Evolutionary conservation across 2,329 filamentous ascomycete species (phyloP).

Genomic region (Aspergillus sp.): DNA sequence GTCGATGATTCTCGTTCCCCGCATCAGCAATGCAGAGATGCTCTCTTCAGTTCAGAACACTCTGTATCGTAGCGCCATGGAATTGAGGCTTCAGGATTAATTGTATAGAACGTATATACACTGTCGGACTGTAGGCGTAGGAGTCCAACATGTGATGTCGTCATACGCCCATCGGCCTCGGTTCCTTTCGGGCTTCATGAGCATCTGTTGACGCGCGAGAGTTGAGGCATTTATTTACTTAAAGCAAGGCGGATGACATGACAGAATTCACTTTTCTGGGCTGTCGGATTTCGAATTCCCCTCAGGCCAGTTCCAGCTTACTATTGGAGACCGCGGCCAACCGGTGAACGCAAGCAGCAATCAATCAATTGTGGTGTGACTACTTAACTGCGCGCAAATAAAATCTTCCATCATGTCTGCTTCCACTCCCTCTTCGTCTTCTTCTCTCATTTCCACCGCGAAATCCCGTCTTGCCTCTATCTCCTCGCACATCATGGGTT

Average conservation of each 20-base stretch:
- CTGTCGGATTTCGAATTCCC: conserved; percentile 3
- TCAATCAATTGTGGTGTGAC: conserved; percentile 21
- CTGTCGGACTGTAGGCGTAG: neutral
- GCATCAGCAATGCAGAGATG: neutral
- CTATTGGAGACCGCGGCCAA: conserved; percentile 8
- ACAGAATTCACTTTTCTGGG: neutral
- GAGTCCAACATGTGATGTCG: conserved; percentile 5
- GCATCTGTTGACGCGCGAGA: neutral
- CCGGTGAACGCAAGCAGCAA: conserved; percentile 40
- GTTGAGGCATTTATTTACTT: conserved; percentile 11
- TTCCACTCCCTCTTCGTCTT: conserved; percentile 15
- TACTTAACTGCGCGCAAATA: conserved; percentile 11
- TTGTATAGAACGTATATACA: too few species aligned
- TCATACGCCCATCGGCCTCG: conserved; percentile 6
- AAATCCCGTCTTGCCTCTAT: conserved; percentile 35
- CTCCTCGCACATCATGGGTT: conserved; percentile 64
- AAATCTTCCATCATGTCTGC: conserved; percentile 21
- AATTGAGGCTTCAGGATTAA: neutral
- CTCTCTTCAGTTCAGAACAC: neutral
- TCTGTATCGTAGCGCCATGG: neutral
- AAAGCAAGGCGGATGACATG: neutral
- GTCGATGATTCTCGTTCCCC: neutral
- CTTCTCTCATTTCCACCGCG: conserved; percentile 17
- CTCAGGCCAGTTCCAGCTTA: conserved; percentile 5
- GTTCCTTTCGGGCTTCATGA: neutral